phyloP scores from a whole-genome alignment of 345 rosid species.

The Gossypium thurberi region DNA sequence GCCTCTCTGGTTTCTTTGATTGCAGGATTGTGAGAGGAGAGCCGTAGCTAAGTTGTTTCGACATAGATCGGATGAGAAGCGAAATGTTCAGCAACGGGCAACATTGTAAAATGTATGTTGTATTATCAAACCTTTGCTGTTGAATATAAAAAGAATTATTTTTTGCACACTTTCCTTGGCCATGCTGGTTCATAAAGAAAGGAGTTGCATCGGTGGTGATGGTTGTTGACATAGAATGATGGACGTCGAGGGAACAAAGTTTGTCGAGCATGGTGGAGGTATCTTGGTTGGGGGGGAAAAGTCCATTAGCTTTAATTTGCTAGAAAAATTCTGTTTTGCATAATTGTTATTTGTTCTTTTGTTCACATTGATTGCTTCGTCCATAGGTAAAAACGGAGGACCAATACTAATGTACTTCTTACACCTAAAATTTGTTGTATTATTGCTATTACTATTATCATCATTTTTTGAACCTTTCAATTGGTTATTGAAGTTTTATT shows the following conservation, averaged over 20 bases:
- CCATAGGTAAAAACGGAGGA: neutral
- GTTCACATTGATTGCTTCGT: constrained; percentile 9
- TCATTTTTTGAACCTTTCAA: neutral
- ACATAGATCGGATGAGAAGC: constrained; percentile 75
- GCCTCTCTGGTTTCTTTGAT: neutral
- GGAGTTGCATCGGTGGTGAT: neutral
- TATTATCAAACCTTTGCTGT: neutral
- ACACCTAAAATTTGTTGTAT: constrained; percentile 7
- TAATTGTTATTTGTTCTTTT: neutral
- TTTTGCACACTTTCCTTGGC: constrained; percentile 10
- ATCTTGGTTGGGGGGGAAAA: neutral
- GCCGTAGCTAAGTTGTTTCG: constrained; percentile 72
- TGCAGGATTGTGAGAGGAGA: constrained; percentile 97
- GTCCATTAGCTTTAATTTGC: neutral
- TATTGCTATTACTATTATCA: neutral
- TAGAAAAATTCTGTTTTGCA: neutral
- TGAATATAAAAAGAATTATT: neutral
- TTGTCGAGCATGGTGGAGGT: neutral
- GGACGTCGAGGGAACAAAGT: neutral
- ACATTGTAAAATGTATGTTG: neutral
- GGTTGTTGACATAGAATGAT: neutral
- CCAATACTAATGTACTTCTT: neutral
- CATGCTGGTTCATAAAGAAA: neutral
- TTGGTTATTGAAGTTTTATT: neutral
- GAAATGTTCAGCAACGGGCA: constrained; percentile 31